Percentiles rank a stretch among this genome's conserved stretches.
Evolutionary conservation across 2,329 filamentous ascomycete genomes (phyloP).

Genomic region (Venturia pyrina): DNA sequence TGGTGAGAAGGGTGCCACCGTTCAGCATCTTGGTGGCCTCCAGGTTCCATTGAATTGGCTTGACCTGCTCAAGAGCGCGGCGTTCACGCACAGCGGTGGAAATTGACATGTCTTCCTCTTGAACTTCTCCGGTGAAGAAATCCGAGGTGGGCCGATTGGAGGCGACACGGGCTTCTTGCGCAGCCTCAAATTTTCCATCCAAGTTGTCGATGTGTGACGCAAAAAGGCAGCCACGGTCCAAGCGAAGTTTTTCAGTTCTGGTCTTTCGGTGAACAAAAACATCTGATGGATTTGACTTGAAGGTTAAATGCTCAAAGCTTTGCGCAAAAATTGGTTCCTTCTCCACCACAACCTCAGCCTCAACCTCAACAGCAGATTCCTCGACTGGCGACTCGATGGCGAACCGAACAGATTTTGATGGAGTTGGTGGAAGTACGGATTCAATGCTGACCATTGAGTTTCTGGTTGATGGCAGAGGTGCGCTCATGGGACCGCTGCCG

Average conservation of each 20-base stretch:
- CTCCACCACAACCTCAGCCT: background rate
- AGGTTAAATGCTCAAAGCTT: constrained; percentile 67
- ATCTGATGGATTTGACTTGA: constrained; percentile 58
- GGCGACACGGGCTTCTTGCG: constrained; percentile 33
- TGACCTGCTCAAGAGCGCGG: constrained; percentile 64
- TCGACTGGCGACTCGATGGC: constrained; percentile 33
- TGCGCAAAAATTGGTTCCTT: constrained; percentile 75
- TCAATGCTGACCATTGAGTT: constrained; percentile 23
- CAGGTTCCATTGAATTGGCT: constrained; percentile 50
- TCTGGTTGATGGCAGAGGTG: constrained; percentile 50
- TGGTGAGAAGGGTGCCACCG: constrained; percentile 49
- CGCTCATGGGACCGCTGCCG: background rate
- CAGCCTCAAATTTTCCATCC: constrained; percentile 74
- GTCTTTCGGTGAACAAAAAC: constrained; percentile 76
- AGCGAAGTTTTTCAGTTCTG: constrained; percentile 81
- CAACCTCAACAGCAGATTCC: constrained; percentile 2
- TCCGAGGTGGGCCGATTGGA: constrained; percentile 33
- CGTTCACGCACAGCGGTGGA: constrained; percentile 59
- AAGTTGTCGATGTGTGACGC: constrained; percentile 70
- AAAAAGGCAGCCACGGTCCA: constrained; percentile 64
- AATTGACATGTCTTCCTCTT: constrained; percentile 38
- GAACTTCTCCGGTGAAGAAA: constrained; percentile 19
- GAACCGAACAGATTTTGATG: constrained; percentile 64
- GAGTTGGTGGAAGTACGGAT: constrained; percentile 9
- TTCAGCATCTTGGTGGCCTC: constrained; percentile 52